These are phyloP conservation scores for Colletotrichum sp. DNA, from an alignment of 2,329 filamentous ascomycete genomes.

Conservation along the genomic window DNA sequence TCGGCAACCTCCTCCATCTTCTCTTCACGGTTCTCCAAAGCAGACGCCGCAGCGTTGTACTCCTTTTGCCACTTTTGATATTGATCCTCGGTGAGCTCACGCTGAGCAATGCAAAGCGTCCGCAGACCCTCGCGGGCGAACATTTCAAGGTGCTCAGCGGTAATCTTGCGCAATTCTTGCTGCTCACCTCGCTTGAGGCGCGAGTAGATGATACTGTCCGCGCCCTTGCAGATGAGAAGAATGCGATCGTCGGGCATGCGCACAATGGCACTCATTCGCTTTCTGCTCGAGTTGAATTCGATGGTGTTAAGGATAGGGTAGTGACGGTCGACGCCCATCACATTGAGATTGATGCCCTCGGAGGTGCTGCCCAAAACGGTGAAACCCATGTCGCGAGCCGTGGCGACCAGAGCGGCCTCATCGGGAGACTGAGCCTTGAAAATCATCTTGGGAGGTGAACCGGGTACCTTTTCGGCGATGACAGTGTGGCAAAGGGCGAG, in stretches of 20 bases:
- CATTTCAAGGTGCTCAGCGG: slow-evolving; percentile 94
- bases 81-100: slow-evolving; percentile 79
- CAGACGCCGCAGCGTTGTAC: slow-evolving; percentile 84
- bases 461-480: slow-evolving; percentile 86
- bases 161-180: slow-evolving; percentile 78
- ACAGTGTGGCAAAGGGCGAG: slow-evolving; percentile 97
- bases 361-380: slow-evolving; percentile 82
- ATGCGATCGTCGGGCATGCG: slow-evolving; percentile 92
- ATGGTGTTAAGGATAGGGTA: slow-evolving; percentile 93
- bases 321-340: slow-evolving; percentile 83
- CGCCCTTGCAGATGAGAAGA: slow-evolving; percentile 94
- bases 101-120: slow-evolving; percentile 91
- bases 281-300: slow-evolving; percentile 96
- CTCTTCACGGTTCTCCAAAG: slow-evolving; percentile 86
- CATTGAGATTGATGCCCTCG: slow-evolving; percentile 84
- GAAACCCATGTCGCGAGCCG: slow-evolving; percentile 93
- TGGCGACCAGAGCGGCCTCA: slow-evolving; percentile 91
- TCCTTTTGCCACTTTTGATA: slow-evolving; percentile 85
- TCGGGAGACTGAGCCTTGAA: slow-evolving; percentile 99
- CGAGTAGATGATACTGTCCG: slow-evolving; percentile 96
- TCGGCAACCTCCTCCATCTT: slow-evolving; percentile 91
- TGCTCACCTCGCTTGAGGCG: slow-evolving; percentile 87
- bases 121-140: slow-evolving; percentile 95
- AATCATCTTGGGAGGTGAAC: slow-evolving; percentile 87
- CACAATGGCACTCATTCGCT: slow-evolving; percentile 97